Conservation (phyloP, 2,329 filamentous ascomycete genomes). For the Stagonosporopsis chrysanthemi region DNA sequence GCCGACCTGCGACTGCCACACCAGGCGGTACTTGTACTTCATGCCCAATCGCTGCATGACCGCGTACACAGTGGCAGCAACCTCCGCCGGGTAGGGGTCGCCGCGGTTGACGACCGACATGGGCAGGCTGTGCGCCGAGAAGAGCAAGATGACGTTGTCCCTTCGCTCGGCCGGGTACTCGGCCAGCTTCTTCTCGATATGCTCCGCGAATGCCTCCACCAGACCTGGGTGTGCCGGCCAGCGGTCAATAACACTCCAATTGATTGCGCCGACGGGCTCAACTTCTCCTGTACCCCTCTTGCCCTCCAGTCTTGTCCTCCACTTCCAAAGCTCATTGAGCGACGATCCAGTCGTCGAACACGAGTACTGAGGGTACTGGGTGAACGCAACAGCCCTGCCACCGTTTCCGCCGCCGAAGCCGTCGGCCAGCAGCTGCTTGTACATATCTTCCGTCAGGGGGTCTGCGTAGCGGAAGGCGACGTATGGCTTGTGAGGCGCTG, state of each 20-base stretch:
- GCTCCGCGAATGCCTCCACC: slow-evolving; percentile 89
- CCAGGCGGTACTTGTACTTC: slow-evolving; percentile 88
- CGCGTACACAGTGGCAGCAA: slow-evolving; percentile 92
- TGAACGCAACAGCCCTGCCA: slow-evolving; percentile 95
- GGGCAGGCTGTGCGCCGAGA: slow-evolving; percentile 93
- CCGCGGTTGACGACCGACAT: slow-evolving; percentile 98
- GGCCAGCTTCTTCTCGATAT: slow-evolving; percentile 84
- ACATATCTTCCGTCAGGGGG: slow-evolving; percentile 94
- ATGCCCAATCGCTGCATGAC: slow-evolving; percentile 93
- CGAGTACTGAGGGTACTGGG: slow-evolving; percentile 97
- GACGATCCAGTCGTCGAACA: slow-evolving; percentile 97
- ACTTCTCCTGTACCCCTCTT: slow-evolving; percentile 66
- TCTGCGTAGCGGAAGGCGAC: slow-evolving; percentile 96
- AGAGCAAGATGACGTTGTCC: slow-evolving; percentile 83
- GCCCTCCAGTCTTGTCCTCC: slow-evolving; percentile 86
- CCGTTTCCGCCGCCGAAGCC: slow-evolving; percentile 89
- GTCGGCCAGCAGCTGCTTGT: slow-evolving; percentile 80
- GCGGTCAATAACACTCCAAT: slow-evolving; percentile 97
- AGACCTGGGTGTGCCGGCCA: slow-evolving; percentile 94
- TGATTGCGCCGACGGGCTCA: slow-evolving; percentile 72
- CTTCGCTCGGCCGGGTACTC: slow-evolving; percentile 85
- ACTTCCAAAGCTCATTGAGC: slow-evolving; percentile 97
- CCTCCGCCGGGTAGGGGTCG: slow-evolving; percentile 93
- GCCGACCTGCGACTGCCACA: slow-evolving; percentile 98
- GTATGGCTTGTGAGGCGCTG: slow-evolving; percentile 95